Percentiles rank a stretch among this genome's conserved stretches.
phyloP scores from a whole-genome alignment of 1,139 yeast species.

The Yamadazyma kanchanaburiensis region DNA sequence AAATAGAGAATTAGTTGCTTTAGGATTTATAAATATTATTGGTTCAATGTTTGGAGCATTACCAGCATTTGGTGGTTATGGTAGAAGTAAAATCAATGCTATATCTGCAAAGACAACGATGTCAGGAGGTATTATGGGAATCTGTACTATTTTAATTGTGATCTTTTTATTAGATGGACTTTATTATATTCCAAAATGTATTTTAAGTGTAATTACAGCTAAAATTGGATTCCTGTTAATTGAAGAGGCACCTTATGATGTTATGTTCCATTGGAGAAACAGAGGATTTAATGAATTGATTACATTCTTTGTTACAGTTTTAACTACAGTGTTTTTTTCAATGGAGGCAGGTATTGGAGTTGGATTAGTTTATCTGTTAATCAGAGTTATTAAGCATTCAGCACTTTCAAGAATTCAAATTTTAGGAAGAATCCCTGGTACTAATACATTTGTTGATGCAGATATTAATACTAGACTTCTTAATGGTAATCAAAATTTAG shows the following conservation, averaged over 20 bases:
- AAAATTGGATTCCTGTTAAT: constrained; percentile 75
- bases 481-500: background rate
- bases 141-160: constrained; percentile 65
- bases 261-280: constrained; percentile 69
- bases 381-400: constrained; percentile 80
- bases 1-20: constrained; percentile 74
- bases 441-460: constrained; percentile 74
- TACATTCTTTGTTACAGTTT: constrained; percentile 69
- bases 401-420: constrained; percentile 89
- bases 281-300: constrained; percentile 74
- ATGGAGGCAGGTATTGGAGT: constrained; percentile 87
- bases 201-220: constrained; percentile 77
- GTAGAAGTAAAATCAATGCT: constrained; percentile 86
- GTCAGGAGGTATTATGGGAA: constrained; percentile 79
- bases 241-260: constrained; percentile 84
- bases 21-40: constrained; percentile 71
- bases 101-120: constrained; percentile 81
- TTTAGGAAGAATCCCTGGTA: constrained; percentile 76
- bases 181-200: constrained; percentile 75
- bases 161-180: constrained; percentile 59
- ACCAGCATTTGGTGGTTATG: constrained; percentile 96
- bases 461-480: constrained; percentile 40
- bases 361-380: constrained; percentile 76
- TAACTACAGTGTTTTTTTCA: constrained; percentile 74
- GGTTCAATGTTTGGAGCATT: constrained; percentile 74